phyloP scores from a whole-genome alignment of 345 rosid genomes.

The Boechera stricta region DNA sequence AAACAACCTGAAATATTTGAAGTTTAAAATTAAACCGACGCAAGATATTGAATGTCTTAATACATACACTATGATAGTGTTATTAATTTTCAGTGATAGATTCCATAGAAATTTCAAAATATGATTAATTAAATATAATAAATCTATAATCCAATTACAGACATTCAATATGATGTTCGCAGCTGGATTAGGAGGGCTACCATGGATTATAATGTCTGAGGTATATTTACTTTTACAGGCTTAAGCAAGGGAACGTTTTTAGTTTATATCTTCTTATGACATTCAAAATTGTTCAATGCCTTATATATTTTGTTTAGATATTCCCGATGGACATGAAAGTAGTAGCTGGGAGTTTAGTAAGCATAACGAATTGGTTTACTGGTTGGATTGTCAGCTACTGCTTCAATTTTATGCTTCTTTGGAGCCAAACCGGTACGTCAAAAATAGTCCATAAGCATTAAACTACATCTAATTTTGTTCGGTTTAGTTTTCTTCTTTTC shows the following conservation, averaged over 20 bases:
- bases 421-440: conserved; percentile 60
- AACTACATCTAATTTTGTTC: not conserved
- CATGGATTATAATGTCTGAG: conserved; percentile 80
- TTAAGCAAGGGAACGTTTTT: not conserved
- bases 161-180: conserved; percentile 53
- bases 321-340: conserved; percentile 62
- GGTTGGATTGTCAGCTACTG: conserved; percentile 59
- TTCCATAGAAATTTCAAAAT: not conserved
- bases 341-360: conserved; percentile 61
- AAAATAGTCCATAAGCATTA: not conserved
- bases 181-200: conserved; percentile 68
- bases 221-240: conserved; percentile 37
- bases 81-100: not conserved
- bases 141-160: conserved; percentile 39
- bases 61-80: not conserved
- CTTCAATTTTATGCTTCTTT: conserved; percentile 53
- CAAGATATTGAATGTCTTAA: too few species aligned
- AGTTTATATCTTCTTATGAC: not conserved
- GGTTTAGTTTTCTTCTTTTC: too few species aligned
- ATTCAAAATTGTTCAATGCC: not conserved
- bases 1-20: not conserved
- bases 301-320: conserved; percentile 38
- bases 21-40: not conserved
- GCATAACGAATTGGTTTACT: conserved; percentile 54
- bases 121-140: not conserved